Base-by-base conservation (phyloP, 2,329 filamentous ascomycete species). In the Coniochaeta pulveracea region DNA sequence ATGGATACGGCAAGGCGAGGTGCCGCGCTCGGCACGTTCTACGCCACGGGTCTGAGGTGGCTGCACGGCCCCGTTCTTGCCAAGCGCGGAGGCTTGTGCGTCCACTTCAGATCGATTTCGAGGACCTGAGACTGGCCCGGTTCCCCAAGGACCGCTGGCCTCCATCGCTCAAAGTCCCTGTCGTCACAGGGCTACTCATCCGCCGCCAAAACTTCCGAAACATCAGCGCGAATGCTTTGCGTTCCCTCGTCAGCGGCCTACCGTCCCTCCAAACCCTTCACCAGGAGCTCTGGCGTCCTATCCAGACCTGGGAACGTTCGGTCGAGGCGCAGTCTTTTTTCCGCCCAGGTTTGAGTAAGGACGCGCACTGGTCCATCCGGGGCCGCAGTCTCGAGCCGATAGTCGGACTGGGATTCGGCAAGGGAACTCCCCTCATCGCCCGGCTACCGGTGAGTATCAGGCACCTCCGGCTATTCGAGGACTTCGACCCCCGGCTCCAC, bases 171-270 rank as follows among this genome's bases (percentile, higher is more conserved):
- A 31, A 22, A 15, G 18, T 14, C 28, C 19, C 18, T 12, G 19
- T 11, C 28, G 18, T 31, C 18, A 31, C 19, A 19, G 18, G 22
- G 9, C 28, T 31, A 8, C 28, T 31, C 11, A 31, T 31, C 18
- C 28, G 28, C 28, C 28, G 28, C 18, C 28, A 31, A 19, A 19
- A 31, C 28, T 31, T 31, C 28, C n/a, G 18, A 14, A 19, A 31
- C 28, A 31, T 22, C 14, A 19, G 16, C n/a, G 22, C 28, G 18
- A 19, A n/a, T n/a, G 22, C 18, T 31, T 19, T 31, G 28, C 14
- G 18, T 19, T 10, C 10, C 28, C 18, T 31, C 22, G n/a, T 31
- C 28, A 12, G 11, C 19, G 16, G 18, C 28, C 28, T 30, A 15
- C 27, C 7, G 27, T 30, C 27, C 11, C 27, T 30, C 10, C 10